Conservation (phyloP, 2,329 filamentous ascomycete genomes). For the Aspergillus japonicus region DNA sequence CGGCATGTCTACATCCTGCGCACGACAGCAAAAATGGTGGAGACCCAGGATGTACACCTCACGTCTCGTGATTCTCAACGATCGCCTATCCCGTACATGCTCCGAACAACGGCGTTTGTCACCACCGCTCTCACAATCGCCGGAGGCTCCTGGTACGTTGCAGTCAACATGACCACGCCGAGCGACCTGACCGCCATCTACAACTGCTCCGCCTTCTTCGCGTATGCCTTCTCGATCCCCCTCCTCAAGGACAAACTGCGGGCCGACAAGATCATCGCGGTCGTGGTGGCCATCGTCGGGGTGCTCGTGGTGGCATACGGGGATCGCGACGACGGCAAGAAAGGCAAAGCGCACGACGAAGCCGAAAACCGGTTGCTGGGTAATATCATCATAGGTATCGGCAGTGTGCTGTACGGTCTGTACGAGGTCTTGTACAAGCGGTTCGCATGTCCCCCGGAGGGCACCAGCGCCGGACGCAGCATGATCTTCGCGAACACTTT, state of each 20-base stretch:
- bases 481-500: constrained; percentile 96
- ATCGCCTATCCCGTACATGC: constrained; percentile 68
- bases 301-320: constrained; percentile 96
- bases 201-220: constrained; percentile 98
- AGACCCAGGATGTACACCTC: constrained; percentile 71
- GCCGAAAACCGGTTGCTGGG: constrained; percentile 71
- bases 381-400: constrained; percentile 87
- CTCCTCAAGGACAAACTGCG: constrained; percentile 81
- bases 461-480: constrained; percentile 77
- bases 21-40: constrained; percentile 78
- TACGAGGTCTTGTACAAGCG: constrained; percentile 98
- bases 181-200: constrained; percentile 97
- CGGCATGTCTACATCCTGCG: constrained; percentile 63
- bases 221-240: constrained; percentile 93
- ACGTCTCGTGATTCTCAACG: constrained; percentile 37
- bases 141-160: constrained; percentile 91
- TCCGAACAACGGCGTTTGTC: constrained; percentile 75
- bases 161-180: constrained; percentile 88
- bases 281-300: constrained; percentile 80
- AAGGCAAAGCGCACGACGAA: constrained; percentile 48
- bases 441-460: constrained; percentile 87
- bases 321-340: constrained; percentile 61
- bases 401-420: constrained; percentile 89
- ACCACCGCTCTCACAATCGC: constrained; percentile 85
- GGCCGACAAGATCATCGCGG: constrained; percentile 80